Evolutionary conservation across 306 rosid genomes (phyloP).

Genomic region (Vicia faba): DNA sequence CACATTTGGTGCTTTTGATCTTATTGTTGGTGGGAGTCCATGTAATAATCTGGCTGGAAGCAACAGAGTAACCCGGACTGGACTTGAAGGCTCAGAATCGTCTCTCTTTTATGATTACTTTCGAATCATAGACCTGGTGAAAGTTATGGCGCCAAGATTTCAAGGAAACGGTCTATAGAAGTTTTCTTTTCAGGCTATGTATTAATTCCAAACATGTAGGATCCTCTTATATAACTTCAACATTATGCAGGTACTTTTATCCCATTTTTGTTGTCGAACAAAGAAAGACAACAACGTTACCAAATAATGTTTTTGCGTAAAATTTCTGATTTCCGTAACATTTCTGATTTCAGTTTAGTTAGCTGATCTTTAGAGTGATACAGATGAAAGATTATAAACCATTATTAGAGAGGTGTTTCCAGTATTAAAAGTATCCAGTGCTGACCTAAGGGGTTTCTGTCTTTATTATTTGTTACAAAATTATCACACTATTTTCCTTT

Average conservation of each 20-base stretch:
- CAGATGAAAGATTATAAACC: no score
- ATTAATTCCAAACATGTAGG: slow-evolving; percentile 27
- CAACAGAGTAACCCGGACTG: slow-evolving; percentile 81
- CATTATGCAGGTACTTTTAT: slow-evolving; percentile 10
- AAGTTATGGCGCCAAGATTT: slow-evolving; percentile 44
- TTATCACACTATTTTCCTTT: not conserved
- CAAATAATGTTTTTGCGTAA: slow-evolving; percentile 25
- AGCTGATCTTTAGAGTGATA: not conserved
- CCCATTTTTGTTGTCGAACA: slow-evolving; percentile 38
- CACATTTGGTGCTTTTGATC: slow-evolving; percentile 80
- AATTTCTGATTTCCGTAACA: slow-evolving; percentile 20
- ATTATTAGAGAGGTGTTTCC: not conserved
- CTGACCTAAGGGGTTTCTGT: not conserved
- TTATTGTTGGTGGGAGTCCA: slow-evolving; percentile 90
- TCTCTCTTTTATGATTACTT: slow-evolving; percentile 73
- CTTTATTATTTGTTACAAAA: not conserved
- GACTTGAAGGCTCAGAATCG: slow-evolving; percentile 86
- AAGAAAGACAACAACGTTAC: slow-evolving; percentile 35
- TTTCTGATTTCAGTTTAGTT: not conserved
- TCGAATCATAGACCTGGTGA: slow-evolving; percentile 75
- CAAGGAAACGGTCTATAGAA: slow-evolving; percentile 31
- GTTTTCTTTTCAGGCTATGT: slow-evolving; percentile 8
- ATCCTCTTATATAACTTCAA: slow-evolving; percentile 22
- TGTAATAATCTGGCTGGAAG: slow-evolving; percentile 95
- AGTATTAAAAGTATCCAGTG: not conserved